Evolutionary conservation across 805 yeast genomes (phyloP), one percentile per base, ranked within the genome.

Genomic region (Debaryomyces maramus): DNA sequence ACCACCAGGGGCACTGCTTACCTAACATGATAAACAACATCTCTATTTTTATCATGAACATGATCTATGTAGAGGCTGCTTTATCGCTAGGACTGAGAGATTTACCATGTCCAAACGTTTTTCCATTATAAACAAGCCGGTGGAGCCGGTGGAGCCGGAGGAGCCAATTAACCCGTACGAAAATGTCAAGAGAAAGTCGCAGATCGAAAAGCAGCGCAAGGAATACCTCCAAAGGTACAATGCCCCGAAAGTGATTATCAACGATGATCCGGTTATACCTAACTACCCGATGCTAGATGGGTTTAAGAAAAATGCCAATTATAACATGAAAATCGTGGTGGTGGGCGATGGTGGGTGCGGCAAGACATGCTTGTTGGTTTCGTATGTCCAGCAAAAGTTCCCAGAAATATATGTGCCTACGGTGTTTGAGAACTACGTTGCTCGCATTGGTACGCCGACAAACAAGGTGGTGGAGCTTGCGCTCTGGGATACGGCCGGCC

Each of bases 311-410:
- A 51, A 47, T 23, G 50, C 52, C 6, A 38, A 46, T 13, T 52
- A 54, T 29, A 48, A 56, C 20, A 61, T 68, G 67, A 85, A 85
- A 55, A 65, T 86, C 5, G 95, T 88, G 9, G 85, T 85, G 19
- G 93, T 88, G 7, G 96, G 96, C 6, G 96, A 88, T 60, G 89
- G 91, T 52, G 90, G 88, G 13, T 83, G 93, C 57, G 96, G 96
- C n/a, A 88, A 88, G 59, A 88, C 96, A 0, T 84, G 90, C 52
- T 60, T 88, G 50, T 55, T 86, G 42, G 72, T 68, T n/a, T 63
- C 86, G 14, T 88, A 83, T 56, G 75, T 87, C 3, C 80, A 81
- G 52, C 83, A 85, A 16, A 67, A 71, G 50, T 85, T 85, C 56
- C 93, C 95, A 1, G 77, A 75, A 32, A 71, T 73, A 6, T 85